Base-by-base conservation (phyloP, 495 filamentous ascomycete genomes). In the Aspergillus sparsus region DNA sequence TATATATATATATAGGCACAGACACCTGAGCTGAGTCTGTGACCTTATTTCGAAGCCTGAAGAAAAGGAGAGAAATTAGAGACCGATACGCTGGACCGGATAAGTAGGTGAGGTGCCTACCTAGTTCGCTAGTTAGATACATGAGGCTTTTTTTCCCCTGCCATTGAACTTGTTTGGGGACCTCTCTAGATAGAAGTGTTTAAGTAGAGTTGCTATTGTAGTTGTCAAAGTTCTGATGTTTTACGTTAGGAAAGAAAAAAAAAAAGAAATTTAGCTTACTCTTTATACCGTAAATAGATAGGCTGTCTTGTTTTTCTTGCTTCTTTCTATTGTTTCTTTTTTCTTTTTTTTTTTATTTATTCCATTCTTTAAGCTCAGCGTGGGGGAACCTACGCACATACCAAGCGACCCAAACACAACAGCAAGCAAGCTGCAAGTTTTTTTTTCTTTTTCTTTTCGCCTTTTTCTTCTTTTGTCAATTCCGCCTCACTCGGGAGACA, bases 301-400 rank as follows among this genome's bases (percentile, higher is more conserved):
- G 44, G 13, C 27, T 1, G 5, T 9, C 42, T 46, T 46, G 8
- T 16, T 16, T 47, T 47, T 47, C 8, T 8, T 8, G 1, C 9
- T 41, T 1, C 37, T 41, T 13, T 41, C 13, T 41, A 13, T 41
- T 41, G 37, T 41, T 47, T 47, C 27, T 18, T 7, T 16, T 16
- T 47, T 21, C 44, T 5, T 5, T 47, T 47, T 21, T 18, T 21
- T 16, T 10, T 47, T 16, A 7, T 10, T n/a, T 7, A 1, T 16
- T n/a, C 4, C 12, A 16, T 0, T 47, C 44, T 47, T 18, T n/a
- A 18, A 9, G 44, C 12, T 11, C 39, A 42, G 39, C 39, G 39
- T 42, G 44, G 44, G 44, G 44, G 44, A 47, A 21, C 44, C 44
- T 47, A 47, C 44, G 44, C 44, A 47, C 44, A 47, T 47, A 47